Percentiles rank a stretch among this genome's conserved stretches.
These are phyloP conservation scores for Cardamine resedifolia DNA, from an alignment of 345 rosid genomes.

Conservation along the genomic window DNA sequence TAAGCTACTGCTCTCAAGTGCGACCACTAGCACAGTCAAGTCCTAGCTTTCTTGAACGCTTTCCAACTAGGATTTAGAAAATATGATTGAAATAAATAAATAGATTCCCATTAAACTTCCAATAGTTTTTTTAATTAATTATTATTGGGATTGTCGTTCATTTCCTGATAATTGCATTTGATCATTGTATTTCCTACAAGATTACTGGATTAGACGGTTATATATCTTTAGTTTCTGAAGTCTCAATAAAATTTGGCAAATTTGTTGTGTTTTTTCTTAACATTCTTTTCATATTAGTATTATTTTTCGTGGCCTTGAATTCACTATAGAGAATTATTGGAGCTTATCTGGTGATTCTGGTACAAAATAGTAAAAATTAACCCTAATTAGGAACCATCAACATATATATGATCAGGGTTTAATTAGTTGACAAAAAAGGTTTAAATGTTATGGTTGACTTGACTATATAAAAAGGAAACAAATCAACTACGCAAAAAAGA, in stretches of 20 bases:
- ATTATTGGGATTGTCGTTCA: background rate
- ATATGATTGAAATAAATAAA: slow-evolving; percentile 21
- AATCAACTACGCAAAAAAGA: background rate
- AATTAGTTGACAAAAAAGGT: slow-evolving; percentile 3
- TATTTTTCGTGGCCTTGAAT: too few species aligned
- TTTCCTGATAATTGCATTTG: slow-evolving; percentile 14
- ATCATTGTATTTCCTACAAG: slow-evolving; percentile 22
- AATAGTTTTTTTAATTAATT: slow-evolving; percentile 17
- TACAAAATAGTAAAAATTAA: background rate
- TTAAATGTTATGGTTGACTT: background rate
- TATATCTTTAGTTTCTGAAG: background rate
- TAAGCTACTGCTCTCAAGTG: slow-evolving; percentile 51
- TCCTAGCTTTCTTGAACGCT: slow-evolving; percentile 36
- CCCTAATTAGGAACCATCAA: background rate
- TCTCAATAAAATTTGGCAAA: background rate
- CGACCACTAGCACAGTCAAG: slow-evolving; percentile 29
- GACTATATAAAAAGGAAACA: background rate
- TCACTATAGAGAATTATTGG: too few species aligned
- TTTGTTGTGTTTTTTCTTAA: background rate
- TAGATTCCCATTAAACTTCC: background rate
- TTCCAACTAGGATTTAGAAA: slow-evolving; percentile 19
- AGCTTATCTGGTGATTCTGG: too few species aligned
- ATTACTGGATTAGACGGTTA: background rate
- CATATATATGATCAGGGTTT: background rate
- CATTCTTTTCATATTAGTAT: too few species aligned